Conservation (phyloP, 2,329 filamentous ascomycete species). For the Westerdykella aurantiaca region DNA sequence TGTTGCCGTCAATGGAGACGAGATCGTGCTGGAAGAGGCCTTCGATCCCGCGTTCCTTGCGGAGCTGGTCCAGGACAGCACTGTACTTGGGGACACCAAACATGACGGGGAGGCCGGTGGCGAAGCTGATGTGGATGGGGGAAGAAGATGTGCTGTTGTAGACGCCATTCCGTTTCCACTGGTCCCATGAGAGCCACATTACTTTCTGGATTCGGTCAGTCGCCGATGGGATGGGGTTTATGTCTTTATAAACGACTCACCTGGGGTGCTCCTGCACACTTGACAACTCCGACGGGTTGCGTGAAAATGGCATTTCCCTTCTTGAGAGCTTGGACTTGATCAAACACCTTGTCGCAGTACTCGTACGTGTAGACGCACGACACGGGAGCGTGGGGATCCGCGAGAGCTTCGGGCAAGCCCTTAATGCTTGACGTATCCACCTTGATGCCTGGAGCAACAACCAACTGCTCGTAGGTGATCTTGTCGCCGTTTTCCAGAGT, state of each 20-base stretch:
- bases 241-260: no score
- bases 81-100: slow-evolving; percentile 39
- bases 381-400: slow-evolving; percentile 29
- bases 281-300: slow-evolving; percentile 36
- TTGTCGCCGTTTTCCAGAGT: slow-evolving; percentile 52
- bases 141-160: slow-evolving; percentile 28
- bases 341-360: slow-evolving; percentile 34
- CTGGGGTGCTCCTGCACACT: slow-evolving; percentile 38
- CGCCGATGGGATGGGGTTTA: no score
- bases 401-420: slow-evolving; percentile 33
- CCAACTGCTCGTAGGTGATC: slow-evolving; percentile 58
- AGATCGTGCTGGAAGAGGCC: slow-evolving; percentile 38
- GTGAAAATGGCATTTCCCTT: slow-evolving; percentile 37
- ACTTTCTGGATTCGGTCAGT: slow-evolving; percentile 18
- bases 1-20: slow-evolving; percentile 34
- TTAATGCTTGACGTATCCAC: slow-evolving; percentile 27
- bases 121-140: slow-evolving; percentile 34
- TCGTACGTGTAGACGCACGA: slow-evolving; percentile 38
- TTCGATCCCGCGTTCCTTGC: slow-evolving; percentile 32
- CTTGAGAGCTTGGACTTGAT: slow-evolving; percentile 26
- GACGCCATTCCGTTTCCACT: slow-evolving; percentile 33
- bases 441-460: slow-evolving; percentile 50
- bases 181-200: slow-evolving; percentile 40
- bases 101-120: slow-evolving; percentile 37
- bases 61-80: slow-evolving; percentile 31